Percentiles rank a stretch among this genome's conserved stretches.
Evolutionary conservation across 2,329 filamentous ascomycete genomes (phyloP).

Genomic region (Colletotrichum chrysophilum): DNA sequence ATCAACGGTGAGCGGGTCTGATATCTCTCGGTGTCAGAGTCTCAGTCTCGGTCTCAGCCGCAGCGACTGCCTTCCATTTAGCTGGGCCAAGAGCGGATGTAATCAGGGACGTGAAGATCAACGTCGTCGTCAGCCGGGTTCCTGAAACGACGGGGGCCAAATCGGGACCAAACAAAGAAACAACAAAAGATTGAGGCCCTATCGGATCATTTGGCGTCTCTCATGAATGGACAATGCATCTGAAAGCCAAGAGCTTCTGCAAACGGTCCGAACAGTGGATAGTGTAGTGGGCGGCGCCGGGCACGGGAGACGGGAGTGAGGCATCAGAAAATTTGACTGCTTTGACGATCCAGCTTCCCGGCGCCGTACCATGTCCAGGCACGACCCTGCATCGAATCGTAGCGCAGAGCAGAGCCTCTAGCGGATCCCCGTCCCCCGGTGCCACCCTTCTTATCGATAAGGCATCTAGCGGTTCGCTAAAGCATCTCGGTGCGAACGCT

Average conservation of each 20-base stretch:
- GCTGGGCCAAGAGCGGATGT: neutral
- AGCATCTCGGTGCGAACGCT: slow-evolving; percentile 1
- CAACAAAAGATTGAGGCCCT: neutral
- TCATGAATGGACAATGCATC: neutral
- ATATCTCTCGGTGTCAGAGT: neutral
- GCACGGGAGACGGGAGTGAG: neutral
- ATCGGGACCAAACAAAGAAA: slow-evolving; percentile 14
- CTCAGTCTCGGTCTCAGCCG: slow-evolving; percentile 14
- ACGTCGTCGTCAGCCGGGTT: slow-evolving; percentile 1
- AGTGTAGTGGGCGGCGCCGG: neutral
- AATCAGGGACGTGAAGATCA: slow-evolving; percentile 11
- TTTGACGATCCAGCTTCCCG: slow-evolving; percentile 3
- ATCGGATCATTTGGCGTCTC: neutral
- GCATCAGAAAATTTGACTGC: slow-evolving; percentile 20
- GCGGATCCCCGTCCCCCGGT: neutral
- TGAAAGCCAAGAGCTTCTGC: slow-evolving; percentile 5
- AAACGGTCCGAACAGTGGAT: slow-evolving; percentile 10
- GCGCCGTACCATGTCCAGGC: neutral
- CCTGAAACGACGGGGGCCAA: neutral
- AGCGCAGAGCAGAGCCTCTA: slow-evolving; percentile 5
- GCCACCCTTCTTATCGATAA: slow-evolving; percentile 11
- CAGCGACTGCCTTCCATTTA: slow-evolving; percentile 1
- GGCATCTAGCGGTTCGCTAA: neutral
- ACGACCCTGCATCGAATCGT: slow-evolving; percentile 13
- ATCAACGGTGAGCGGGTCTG: neutral